Conservation (phyloP, 2,329 filamentous ascomycete species). For the Fusarium anthophilum region DNA sequence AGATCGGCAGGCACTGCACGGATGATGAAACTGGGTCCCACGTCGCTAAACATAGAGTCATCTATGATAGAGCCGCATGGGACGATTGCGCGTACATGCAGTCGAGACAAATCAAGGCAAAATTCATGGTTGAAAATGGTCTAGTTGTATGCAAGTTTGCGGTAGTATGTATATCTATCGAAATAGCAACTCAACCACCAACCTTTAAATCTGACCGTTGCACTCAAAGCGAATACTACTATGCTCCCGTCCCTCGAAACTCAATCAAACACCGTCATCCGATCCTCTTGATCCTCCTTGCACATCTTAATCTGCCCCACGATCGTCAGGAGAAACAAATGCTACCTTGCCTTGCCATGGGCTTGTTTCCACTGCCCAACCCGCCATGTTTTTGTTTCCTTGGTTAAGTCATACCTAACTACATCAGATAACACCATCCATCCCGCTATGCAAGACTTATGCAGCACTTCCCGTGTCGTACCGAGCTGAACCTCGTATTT, state of each 20-base stretch:
- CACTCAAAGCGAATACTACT: not conserved
- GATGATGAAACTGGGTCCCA: not conserved
- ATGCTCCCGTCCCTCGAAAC: not conserved
- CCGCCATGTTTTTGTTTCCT: too few relatives aligned
- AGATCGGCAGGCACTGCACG: conserved; percentile 25
- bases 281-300: conserved; percentile 1
- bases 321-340: conserved; percentile 28
- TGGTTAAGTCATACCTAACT: not conserved
- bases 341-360: not conserved
- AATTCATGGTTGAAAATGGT: not conserved
- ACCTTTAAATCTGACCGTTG: not conserved
- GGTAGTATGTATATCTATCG: not conserved
- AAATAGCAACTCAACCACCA: not conserved
- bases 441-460: conserved; percentile 1
- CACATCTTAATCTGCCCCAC: conserved; percentile 31
- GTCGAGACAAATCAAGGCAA: not conserved
- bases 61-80: conserved; percentile 22
- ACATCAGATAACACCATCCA: not conserved
- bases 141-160: not conserved
- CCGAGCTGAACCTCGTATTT: conserved; percentile 33
- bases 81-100: conserved; percentile 20
- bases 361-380: too few relatives aligned
- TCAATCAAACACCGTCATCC: not conserved
- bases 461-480: conserved; percentile 28
- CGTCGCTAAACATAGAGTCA: conserved; percentile 28